Conservation (phyloP, 805 yeast genomes). For the Metschnikowia reukaufii region DNA sequence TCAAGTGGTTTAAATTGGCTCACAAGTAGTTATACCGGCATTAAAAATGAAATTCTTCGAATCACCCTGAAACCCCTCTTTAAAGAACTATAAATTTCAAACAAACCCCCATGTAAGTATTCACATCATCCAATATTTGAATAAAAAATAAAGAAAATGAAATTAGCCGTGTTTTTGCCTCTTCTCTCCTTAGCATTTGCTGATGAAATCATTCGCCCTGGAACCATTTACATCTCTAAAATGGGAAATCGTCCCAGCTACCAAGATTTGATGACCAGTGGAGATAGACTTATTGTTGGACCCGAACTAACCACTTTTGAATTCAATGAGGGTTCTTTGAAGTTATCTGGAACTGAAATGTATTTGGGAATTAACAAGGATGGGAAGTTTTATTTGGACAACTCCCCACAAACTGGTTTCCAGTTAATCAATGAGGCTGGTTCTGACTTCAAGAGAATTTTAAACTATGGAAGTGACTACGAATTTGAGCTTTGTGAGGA, state of each 20-base stretch:
- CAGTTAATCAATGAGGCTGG: neutral
- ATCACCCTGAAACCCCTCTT: no score
- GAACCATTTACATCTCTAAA: conserved; percentile 7
- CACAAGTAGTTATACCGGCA: no score
- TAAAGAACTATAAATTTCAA: no score
- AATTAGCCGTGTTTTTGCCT: neutral
- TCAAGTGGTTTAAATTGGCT: no score
- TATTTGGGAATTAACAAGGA: neutral
- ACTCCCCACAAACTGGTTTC: conserved; percentile 3
- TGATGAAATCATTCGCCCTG: conserved; percentile 5
- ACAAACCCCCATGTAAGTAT: no score
- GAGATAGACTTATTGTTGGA: neutral
- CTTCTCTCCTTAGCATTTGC: conserved; percentile 4
- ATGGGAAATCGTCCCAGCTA: neutral
- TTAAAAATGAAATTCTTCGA: no score
- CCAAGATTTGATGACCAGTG: neutral
- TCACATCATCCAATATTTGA: no score
- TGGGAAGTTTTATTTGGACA: conserved; percentile 4
- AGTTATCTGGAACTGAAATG: neutral
- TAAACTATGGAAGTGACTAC: neutral
- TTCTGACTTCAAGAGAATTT: neutral
- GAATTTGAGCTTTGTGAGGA: conserved; percentile 8
- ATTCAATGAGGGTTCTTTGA: conserved; percentile 3
- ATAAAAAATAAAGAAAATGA: conserved; percentile 1
- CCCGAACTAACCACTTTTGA: neutral